Conservation (phyloP, 179 eudicot species). For the Silene vulgaris region DNA sequence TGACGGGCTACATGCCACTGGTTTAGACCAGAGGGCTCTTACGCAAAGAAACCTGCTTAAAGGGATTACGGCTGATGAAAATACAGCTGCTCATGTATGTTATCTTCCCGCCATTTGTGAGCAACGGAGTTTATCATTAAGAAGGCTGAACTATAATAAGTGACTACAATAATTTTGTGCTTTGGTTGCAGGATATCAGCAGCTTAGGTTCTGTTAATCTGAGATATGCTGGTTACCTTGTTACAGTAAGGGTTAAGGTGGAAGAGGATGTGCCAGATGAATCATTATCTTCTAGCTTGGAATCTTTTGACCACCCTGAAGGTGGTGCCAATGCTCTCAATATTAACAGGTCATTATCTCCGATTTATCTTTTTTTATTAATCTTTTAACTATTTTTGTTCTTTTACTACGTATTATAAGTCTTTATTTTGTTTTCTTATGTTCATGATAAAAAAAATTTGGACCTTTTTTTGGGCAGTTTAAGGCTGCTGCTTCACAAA, state of each 20-base stretch:
- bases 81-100: conserved; percentile 98
- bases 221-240: conserved; percentile 81
- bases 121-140: neutral
- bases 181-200: conserved; percentile 66
- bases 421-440: neutral
- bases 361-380: neutral
- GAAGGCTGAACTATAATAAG: neutral
- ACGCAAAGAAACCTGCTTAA: conserved; percentile 77
- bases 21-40: conserved; percentile 52
- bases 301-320: conserved; percentile 77
- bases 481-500: conserved; percentile 83
- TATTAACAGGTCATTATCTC: conserved; percentile 69
- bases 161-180: conserved; percentile 12
- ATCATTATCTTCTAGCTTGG: conserved; percentile 42
- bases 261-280: conserved; percentile 36
- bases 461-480: conserved; percentile 59
- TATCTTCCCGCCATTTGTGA: neutral
- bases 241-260: conserved; percentile 71
- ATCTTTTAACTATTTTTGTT: neutral
- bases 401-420: neutral
- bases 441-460: neutral
- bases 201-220: conserved; percentile 81
- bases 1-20: conserved; percentile 80
- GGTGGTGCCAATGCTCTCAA: conserved; percentile 99
- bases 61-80: conserved; percentile 99